These are phyloP conservation scores for Metarhizium guizhouense DNA, from an alignment of 2,329 filamentous ascomycete genomes.

Conservation along the genomic window DNA sequence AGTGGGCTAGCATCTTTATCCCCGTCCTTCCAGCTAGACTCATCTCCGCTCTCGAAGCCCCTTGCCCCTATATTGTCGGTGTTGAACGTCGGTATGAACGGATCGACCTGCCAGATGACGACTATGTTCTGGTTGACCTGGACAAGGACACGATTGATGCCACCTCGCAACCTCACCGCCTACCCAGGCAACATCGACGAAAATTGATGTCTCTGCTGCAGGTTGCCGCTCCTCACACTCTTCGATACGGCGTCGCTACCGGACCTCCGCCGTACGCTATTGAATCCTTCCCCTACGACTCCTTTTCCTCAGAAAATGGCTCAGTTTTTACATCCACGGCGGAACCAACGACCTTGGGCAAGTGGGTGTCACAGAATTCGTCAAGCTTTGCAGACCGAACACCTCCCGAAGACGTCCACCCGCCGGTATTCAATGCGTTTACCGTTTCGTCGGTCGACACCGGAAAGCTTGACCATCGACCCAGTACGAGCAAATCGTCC, in stretches of 20 bases:
- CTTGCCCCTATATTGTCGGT: conserved; percentile 94
- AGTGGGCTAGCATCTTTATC: conserved; percentile 92
- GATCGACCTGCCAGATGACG: conserved; percentile 81
- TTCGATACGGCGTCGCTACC: conserved; percentile 74
- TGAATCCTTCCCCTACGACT: conserved; percentile 84
- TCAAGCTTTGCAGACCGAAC: conserved; percentile 70
- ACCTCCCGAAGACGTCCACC: conserved; percentile 38
- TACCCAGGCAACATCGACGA: conserved; percentile 81
- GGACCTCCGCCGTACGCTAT: conserved; percentile 89
- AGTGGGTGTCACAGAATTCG: conserved; percentile 84
- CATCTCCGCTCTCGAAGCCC: conserved; percentile 84
- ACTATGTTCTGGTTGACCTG: conserved; percentile 90
- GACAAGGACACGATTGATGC: conserved; percentile 87
- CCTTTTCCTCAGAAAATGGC: conserved; percentile 80
- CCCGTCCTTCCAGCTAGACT: conserved; percentile 81
- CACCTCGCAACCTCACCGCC: conserved; percentile 63
- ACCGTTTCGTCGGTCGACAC: conserved; percentile 63
- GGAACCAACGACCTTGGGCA: conserved; percentile 63
- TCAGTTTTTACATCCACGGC: conserved; percentile 69
- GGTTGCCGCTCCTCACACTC: conserved; percentile 80
- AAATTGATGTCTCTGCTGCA: conserved; percentile 87
- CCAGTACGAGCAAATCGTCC: conserved; percentile 61
- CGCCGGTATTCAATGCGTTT: conserved; percentile 87
- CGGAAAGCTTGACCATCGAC: conserved; percentile 57
- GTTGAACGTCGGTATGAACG: conserved; percentile 87